Evolutionary conservation across 73 alveolate genomes (phyloP).

Genomic region (Stentor roeselii): DNA sequence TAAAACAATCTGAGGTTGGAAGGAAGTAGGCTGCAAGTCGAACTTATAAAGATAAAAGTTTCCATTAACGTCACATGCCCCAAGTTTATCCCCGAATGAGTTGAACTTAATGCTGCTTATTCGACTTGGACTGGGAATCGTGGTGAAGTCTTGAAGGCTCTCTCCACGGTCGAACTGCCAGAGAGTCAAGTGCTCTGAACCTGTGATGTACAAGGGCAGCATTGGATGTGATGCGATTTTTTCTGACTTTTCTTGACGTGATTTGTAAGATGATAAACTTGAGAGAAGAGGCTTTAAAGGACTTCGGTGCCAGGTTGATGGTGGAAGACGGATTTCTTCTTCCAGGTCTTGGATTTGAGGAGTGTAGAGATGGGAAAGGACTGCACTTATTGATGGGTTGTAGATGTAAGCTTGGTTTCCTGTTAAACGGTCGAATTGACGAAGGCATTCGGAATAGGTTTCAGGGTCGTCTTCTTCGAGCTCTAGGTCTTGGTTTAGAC

Average conservation of each 20-base stretch:
- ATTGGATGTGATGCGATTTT: conserved; percentile 18
- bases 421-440: background rate
- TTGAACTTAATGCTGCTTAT: conserved; percentile 17
- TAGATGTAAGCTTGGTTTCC: background rate
- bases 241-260: conserved; percentile 18
- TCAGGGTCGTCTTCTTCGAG: conserved; percentile 29
- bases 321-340: conserved; percentile 17
- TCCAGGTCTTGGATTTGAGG: background rate
- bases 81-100: conserved; percentile 26
- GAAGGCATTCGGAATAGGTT: background rate
- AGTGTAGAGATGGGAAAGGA: background rate
- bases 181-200: background rate
- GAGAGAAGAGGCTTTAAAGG: background rate
- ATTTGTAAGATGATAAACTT: background rate
- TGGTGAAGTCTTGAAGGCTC: conserved; percentile 26
- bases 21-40: conserved; percentile 27
- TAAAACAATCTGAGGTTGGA: conserved; percentile 23
- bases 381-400: conserved; percentile 18
- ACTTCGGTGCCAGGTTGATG: conserved; percentile 26
- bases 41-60: conserved; percentile 25
- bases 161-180: conserved; percentile 11
- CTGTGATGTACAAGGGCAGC: conserved; percentile 17
- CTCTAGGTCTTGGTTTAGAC: background rate
- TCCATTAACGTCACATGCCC: conserved; percentile 28
- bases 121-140: conserved; percentile 3